phyloP scores from a whole-genome alignment of 805 yeast species.

The Candida chauliodis region DNA sequence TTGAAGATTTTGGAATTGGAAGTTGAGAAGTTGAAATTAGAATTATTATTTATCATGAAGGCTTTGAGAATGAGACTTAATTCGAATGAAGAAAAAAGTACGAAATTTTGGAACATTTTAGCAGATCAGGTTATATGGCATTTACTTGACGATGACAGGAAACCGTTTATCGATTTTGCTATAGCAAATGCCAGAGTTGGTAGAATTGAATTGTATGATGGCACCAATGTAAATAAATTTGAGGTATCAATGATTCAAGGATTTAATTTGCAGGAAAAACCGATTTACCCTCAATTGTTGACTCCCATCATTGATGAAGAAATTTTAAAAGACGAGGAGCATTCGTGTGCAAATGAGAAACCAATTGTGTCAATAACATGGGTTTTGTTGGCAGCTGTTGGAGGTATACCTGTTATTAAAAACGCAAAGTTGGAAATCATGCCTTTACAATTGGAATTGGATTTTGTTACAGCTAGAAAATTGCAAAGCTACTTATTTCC shows the following conservation, averaged over 20 bases:
- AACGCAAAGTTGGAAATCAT: constrained; percentile 55
- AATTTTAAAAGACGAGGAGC: constrained; percentile 12
- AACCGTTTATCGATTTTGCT: constrained; percentile 68
- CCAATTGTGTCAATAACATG: constrained; percentile 44
- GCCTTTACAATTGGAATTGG: constrained; percentile 72
- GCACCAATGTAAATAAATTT: constrained; percentile 61
- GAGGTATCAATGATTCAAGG: constrained; percentile 64
- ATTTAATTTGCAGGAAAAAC: constrained; percentile 54
- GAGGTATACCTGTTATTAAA: constrained; percentile 83
- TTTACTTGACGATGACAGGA: constrained; percentile 54
- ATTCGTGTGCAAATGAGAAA: constrained; percentile 8
- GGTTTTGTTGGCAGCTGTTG: constrained; percentile 83
- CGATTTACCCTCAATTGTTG: constrained; percentile 68
- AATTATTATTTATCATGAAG: constrained; percentile 32
- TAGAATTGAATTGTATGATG: constrained; percentile 60
- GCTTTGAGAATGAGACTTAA: constrained; percentile 22
- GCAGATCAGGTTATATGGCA: constrained; percentile 73
- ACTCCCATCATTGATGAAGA: constrained; percentile 37
- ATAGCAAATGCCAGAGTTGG: constrained; percentile 58
- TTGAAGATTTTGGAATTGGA: constrained; percentile 27
- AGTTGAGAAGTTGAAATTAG: constrained; percentile 29
- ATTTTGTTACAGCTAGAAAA: constrained; percentile 62
- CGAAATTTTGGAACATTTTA: constrained; percentile 22
- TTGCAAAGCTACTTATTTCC: constrained; percentile 74
- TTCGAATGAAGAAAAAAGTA: constrained; percentile 14